Evolutionary conservation across 176 grass and related monocot species (phyloP).

Genomic region (Avena insularis): DNA sequence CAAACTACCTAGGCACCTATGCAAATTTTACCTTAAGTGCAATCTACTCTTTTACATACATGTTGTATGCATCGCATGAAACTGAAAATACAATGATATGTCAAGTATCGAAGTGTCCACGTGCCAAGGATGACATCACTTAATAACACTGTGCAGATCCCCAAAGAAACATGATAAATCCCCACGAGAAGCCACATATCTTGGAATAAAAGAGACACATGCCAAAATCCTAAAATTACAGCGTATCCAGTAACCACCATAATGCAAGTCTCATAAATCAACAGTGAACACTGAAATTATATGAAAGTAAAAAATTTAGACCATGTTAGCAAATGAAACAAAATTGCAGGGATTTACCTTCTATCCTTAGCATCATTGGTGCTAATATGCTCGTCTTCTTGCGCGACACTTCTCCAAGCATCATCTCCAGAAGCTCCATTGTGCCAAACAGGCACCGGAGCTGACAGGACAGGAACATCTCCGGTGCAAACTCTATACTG

Average conservation of each 20-base stretch:
- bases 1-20: background rate
- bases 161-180: too few relatives aligned
- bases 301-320: background rate
- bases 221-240: too few relatives aligned
- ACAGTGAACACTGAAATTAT: background rate
- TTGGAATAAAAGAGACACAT: background rate
- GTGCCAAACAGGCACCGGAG: background rate
- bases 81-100: background rate
- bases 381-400: background rate
- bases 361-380: conserved; percentile 15
- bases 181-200: background rate
- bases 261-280: background rate
- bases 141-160: too few relatives aligned
- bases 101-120: background rate
- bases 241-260: background rate
- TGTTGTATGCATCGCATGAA: background rate
- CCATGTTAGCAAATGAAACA: background rate
- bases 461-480: conserved; percentile 18
- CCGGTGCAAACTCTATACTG: background rate
- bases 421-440: conserved; percentile 7
- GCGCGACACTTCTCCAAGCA: background rate
- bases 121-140: too few relatives aligned
- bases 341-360: conserved; percentile 30
- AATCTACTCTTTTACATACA: background rate
- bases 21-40: background rate